These are phyloP conservation scores for Perilla frutescens DNA, from an alignment of 257 asterid genomes.

Conservation along the genomic window DNA sequence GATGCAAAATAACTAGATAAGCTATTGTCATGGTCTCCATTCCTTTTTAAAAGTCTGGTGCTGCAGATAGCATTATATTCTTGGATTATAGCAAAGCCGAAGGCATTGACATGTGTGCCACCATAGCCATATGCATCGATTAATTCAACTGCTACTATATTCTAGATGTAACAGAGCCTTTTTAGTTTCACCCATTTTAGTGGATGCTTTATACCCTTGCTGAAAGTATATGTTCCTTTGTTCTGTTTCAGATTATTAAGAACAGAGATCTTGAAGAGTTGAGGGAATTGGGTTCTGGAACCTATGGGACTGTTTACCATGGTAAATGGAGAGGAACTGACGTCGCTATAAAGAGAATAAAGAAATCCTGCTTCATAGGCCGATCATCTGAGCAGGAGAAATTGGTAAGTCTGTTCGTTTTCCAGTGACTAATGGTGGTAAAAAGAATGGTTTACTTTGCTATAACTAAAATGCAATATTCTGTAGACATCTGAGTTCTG, in stretches of 20 bases:
- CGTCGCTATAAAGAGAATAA: constrained; percentile 92
- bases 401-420: constrained; percentile 53
- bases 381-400: constrained; percentile 87
- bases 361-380: constrained; percentile 91
- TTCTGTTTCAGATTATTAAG: constrained; percentile 64
- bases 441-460: not conserved
- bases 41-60: not conserved
- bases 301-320: constrained; percentile 94
- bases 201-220: constrained; percentile 15
- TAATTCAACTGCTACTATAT: not conserved
- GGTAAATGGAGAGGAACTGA: constrained; percentile 98
- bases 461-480: constrained; percentile 18
- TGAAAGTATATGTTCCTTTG: constrained; percentile 9
- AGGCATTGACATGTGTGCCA: not conserved
- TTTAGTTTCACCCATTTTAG: constrained; percentile 11
- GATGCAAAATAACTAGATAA: constrained; percentile 14
- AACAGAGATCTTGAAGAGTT: constrained; percentile 94
- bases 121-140: not conserved
- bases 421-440: not conserved
- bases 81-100: constrained; percentile 1
- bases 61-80: constrained; percentile 5
- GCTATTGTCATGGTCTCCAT: not conserved
- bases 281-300: constrained; percentile 92
- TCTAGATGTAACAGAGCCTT: constrained; percentile 6
- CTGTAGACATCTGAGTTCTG: constrained; percentile 79